A percentile compares a stretch with the other conserved stretches of the same genome.
These are phyloP conservation scores for Trematosphaeria pertusa DNA, from an alignment of 2,329 filamentous ascomycete genomes.

Conservation along the genomic window DNA sequence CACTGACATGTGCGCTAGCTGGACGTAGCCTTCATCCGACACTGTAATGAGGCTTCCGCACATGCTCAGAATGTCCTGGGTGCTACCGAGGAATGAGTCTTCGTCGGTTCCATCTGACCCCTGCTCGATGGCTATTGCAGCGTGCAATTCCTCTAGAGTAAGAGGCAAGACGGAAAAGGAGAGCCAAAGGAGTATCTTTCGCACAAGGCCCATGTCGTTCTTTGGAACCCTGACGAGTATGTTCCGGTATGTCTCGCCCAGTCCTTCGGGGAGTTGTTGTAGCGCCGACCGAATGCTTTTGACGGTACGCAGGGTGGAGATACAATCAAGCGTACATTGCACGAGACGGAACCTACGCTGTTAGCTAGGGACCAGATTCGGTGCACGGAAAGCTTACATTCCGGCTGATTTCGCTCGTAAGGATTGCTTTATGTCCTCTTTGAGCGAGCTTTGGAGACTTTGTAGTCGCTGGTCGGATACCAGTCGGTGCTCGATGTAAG, in stretches of 20 bases:
- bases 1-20: constrained; percentile 6
- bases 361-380: not conserved
- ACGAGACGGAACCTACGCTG: constrained; percentile 4
- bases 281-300: not conserved
- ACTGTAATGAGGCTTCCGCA: constrained; percentile 1
- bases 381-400: constrained; percentile 1
- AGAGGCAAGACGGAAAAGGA: constrained; percentile 1
- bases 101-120: not conserved
- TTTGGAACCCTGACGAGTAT: not conserved
- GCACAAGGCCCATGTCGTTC: not conserved
- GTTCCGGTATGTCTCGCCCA: not conserved
- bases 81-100: not conserved
- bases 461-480: not conserved
- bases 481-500: constrained; percentile 4
- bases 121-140: constrained; percentile 1
- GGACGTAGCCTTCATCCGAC: not conserved
- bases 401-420: constrained; percentile 1
- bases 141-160: not conserved
- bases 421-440: constrained; percentile 2
- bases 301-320: constrained; percentile 1
- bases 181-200: not conserved
- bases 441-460: not conserved
- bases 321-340: constrained; percentile 2
- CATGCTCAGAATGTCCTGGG: constrained; percentile 1
- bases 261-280: not conserved